Percentiles rank a stretch among this genome's conserved stretches.
Conservation (phyloP, 2,329 filamentous ascomycete species). For the Purpureocillium lavendulum region DNA sequence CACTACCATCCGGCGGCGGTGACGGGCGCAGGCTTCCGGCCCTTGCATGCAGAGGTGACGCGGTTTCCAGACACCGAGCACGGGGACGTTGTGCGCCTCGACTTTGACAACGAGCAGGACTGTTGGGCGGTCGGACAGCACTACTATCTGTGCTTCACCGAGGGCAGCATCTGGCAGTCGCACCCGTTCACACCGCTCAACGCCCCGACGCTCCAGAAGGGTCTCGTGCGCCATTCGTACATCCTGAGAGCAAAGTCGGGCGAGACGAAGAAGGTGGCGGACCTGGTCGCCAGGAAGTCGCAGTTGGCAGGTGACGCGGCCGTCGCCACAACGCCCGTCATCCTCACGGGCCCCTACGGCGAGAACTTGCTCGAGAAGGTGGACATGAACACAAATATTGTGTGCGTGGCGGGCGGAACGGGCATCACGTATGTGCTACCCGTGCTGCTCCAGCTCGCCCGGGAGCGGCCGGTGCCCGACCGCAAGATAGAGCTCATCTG, state of each 20-base stretch:
- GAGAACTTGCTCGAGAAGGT: constrained; percentile 35
- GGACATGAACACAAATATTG: constrained; percentile 28
- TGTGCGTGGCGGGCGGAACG: constrained; percentile 31
- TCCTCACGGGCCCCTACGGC: constrained; percentile 58
- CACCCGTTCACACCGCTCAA: constrained; percentile 63
- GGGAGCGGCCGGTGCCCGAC: constrained; percentile 33
- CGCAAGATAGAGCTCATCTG: constrained; percentile 54
- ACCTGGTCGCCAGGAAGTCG: constrained; percentile 28
- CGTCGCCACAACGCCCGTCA: constrained; percentile 38
- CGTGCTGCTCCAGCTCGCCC: constrained; percentile 22
- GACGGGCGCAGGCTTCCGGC: constrained; percentile 42
- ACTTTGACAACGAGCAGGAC: constrained; percentile 53
- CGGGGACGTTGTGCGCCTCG: constrained; percentile 56
- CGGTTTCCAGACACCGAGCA: constrained; percentile 46
- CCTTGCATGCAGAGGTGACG: constrained; percentile 34
- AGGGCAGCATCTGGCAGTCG: constrained; percentile 61
- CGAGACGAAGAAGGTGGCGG: constrained; percentile 48
- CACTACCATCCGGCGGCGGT: constrained; percentile 46
- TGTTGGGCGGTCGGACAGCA: constrained; percentile 62
- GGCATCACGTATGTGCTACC: constrained; percentile 32
- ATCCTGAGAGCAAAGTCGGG: constrained; percentile 50
- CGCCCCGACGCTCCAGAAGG: constrained; percentile 32
- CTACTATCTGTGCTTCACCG: constrained; percentile 61
- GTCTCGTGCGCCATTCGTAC: constrained; percentile 42
- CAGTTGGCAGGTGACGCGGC: too few species aligned